Evolutionary conservation across 176 grass and related monocot genomes (phyloP), one percentile per base, ranked within the genome.

Genomic region (Dendrocalamus sinicus): DNA sequence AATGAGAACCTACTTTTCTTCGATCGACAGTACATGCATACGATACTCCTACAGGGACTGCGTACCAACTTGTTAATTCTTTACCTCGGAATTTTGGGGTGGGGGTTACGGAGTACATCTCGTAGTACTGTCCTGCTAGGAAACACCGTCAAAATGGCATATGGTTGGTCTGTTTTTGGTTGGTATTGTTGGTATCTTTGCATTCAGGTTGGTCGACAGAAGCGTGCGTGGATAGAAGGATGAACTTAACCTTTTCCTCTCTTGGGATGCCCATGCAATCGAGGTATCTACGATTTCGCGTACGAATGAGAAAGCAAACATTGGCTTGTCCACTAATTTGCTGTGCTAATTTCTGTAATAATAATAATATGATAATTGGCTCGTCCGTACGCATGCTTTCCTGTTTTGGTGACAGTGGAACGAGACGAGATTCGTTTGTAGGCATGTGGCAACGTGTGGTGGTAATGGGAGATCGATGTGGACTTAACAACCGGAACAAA

Each of bases 181-280:
- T 35, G 26, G 4, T 72, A 12, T 9, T 48, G 11, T 52, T 6
- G 17, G 35, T 40, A 1, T 70, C 60, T 51, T 14, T 81, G 77
- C 59, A 50, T 46, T 82, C 12, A 69, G 85, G 78, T 87, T 80
- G 71, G 71, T 76, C 71, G 78, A 82, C 78, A 87, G n/a, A 26
- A 39, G 44, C 44, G 7, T 9, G 20, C 30, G 1, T 12, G 24
- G 5, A 47, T 54, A 30, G 28, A 35, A 35, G 17, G 50, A 41
- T 24, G 14, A 44, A 16, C n/a, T 9, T 0, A 86, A 22, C 14
- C 1, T 28, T 57, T 76, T 74, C 9, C 69, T 46, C 41, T 35
- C n/a, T 35, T 79, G 17, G 44, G 12, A n/a, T 20, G 67, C 28
- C 30, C 17, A 7, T 19, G 81, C 40, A 67, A 79, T 57, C 30